phyloP scores from a whole-genome alignment of 2,329 filamentous ascomycete genomes.

The Aspergillus novofumigatus region DNA sequence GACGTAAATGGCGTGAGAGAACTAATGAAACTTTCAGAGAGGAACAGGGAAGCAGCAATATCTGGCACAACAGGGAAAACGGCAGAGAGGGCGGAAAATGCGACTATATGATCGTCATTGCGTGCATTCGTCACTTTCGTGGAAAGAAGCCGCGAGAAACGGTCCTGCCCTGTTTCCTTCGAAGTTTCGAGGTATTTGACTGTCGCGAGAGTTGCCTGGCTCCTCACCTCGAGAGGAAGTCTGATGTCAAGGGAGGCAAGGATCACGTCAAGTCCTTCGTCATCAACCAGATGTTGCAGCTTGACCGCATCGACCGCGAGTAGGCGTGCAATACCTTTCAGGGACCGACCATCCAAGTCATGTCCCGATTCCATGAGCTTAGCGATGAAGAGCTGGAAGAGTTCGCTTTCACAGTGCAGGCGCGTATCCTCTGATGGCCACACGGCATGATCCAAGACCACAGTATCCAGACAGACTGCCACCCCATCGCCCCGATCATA shows the following conservation, averaged over 20 bases:
- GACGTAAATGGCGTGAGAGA: conserved; percentile 73
- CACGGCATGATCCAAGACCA: conserved; percentile 43
- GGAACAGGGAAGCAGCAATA: conserved; percentile 71
- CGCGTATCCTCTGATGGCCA: conserved; percentile 44
- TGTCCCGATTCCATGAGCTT: conserved; percentile 87
- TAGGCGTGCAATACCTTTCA: conserved; percentile 58
- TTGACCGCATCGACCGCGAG: conserved; percentile 52
- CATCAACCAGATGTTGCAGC: conserved; percentile 52
- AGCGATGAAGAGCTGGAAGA: conserved; percentile 67
- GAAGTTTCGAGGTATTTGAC: conserved; percentile 80
- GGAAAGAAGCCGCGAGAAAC: conserved; percentile 71
- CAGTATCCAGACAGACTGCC: conserved; percentile 44
- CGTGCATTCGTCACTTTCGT: conserved; percentile 67
- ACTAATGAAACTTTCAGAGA: conserved; percentile 80
- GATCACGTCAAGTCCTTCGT: conserved; percentile 76
- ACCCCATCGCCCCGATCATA: conserved; percentile 46
- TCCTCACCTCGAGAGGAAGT: conserved; percentile 66
- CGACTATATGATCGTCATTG: conserved; percentile 83
- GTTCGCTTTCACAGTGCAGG: conserved; percentile 43
- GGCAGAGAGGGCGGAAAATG: conserved; percentile 85
- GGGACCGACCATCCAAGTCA: conserved; percentile 60
- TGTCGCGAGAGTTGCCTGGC: conserved; percentile 75
- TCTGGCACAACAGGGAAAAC: conserved; percentile 82
- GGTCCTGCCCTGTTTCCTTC: conserved; percentile 64
- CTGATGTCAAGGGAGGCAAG: conserved; percentile 83